Evolutionary conservation across 78 protist species (phyloP).

Genomic region (Neovahlkampfia damariscottae): DNA sequence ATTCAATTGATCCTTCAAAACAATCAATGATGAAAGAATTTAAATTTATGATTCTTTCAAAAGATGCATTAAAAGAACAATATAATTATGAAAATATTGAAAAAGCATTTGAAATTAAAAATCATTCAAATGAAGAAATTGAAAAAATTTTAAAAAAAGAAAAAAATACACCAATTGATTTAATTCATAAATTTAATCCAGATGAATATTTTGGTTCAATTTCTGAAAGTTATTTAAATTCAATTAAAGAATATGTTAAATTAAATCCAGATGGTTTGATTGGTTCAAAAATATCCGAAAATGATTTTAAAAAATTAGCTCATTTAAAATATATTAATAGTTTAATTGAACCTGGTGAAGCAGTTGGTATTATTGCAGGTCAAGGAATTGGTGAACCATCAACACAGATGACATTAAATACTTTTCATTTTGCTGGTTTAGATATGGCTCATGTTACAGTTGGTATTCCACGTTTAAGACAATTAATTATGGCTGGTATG

Average conservation of each 20-base stretch:
- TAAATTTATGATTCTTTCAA: constrained; percentile 8
- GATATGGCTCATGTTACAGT: constrained; percentile 80
- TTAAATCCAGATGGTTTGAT: not conserved
- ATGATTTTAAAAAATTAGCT: constrained; percentile 43
- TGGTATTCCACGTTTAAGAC: constrained; percentile 92
- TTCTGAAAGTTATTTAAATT: not conserved
- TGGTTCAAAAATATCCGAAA: constrained; percentile 18
- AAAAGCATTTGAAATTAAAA: too few relatives aligned
- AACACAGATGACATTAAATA: constrained; percentile 96
- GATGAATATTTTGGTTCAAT: not conserved
- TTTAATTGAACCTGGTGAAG: constrained; percentile 71
- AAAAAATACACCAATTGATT: not conserved
- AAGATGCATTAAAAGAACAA: not conserved
- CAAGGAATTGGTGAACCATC: constrained; percentile 97
- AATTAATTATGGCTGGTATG: constrained; percentile 78
- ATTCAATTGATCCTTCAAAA: constrained; percentile 66
- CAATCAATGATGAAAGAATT: constrained; percentile 36
- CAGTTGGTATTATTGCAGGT: constrained; percentile 88
- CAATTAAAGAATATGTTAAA: not conserved
- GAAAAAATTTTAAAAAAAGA: too few relatives aligned
- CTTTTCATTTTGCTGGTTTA: constrained; percentile 88
- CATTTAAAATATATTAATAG: constrained; percentile 47
- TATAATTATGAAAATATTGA: not conserved
- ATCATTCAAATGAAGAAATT: too few relatives aligned
- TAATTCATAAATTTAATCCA: not conserved